phyloP scores from a whole-genome alignment of 495 filamentous ascomycete species.

The Aspergillus steynii region DNA sequence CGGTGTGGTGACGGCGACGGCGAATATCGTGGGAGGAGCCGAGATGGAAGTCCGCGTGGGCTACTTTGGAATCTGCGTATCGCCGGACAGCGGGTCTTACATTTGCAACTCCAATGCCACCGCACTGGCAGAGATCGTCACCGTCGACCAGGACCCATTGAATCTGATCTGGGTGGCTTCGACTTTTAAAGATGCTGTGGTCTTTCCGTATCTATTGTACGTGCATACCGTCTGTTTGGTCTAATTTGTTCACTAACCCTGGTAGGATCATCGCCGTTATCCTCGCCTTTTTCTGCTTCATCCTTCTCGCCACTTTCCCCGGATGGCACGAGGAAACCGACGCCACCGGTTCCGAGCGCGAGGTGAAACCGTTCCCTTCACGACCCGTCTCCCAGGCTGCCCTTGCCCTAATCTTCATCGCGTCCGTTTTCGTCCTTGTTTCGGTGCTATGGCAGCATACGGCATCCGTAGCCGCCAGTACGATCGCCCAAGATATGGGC shows the following conservation, averaged over 20 bases:
- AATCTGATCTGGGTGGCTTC: slow-evolving; percentile 72
- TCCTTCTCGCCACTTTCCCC: slow-evolving; percentile 70
- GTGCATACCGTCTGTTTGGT: slow-evolving; percentile 19
- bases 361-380: slow-evolving; percentile 69
- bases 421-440: slow-evolving; percentile 70
- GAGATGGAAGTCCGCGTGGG: slow-evolving; percentile 69
- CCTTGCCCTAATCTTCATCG: slow-evolving; percentile 65
- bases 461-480: slow-evolving; percentile 88
- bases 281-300: slow-evolving; percentile 68
- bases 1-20: slow-evolving; percentile 67
- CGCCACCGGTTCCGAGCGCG: slow-evolving; percentile 52
- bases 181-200: slow-evolving; percentile 71
- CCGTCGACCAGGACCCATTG: slow-evolving; percentile 65
- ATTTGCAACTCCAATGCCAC: slow-evolving; percentile 70
- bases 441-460: slow-evolving; percentile 79
- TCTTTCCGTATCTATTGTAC: slow-evolving; percentile 70
- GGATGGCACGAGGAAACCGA: slow-evolving; percentile 70
- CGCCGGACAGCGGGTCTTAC: slow-evolving; percentile 60
- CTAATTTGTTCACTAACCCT: slow-evolving; percentile 12
- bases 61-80: slow-evolving; percentile 71
- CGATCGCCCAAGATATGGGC: slow-evolving; percentile 91
- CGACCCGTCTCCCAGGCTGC: slow-evolving; percentile 67
- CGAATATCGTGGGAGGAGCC: slow-evolving; percentile 64
- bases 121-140: slow-evolving; percentile 61
- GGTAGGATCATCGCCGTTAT: slow-evolving; percentile 67